phyloP scores from a whole-genome alignment of 1,139 yeast species.

The Blastobotrys serpentis region DNA sequence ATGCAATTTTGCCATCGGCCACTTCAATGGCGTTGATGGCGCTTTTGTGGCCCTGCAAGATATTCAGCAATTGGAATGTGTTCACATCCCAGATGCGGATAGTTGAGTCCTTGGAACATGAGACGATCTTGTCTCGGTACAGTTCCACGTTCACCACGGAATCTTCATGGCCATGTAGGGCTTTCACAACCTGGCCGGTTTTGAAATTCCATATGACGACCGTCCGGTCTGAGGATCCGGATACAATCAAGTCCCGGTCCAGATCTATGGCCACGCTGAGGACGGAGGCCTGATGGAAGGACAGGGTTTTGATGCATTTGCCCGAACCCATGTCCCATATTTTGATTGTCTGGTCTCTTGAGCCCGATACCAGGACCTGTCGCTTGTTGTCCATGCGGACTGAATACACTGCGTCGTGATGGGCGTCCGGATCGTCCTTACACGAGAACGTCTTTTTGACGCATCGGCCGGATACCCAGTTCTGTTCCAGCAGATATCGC shows the following conservation, averaged over 20 bases:
- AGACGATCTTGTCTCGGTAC: slow-evolving; percentile 28
- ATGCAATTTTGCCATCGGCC: slow-evolving; percentile 14
- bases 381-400: slow-evolving; percentile 15
- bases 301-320: slow-evolving; percentile 14
- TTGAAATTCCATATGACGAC: slow-evolving; percentile 16
- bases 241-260: slow-evolving; percentile 16
- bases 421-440: slow-evolving; percentile 10
- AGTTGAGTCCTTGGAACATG: slow-evolving; percentile 94
- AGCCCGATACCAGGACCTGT: slow-evolving; percentile 15
- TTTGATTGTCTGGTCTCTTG: slow-evolving; percentile 17
- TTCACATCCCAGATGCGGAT: slow-evolving; percentile 76
- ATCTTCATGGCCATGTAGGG: slow-evolving; percentile 14
- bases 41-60: slow-evolving; percentile 13
- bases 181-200: slow-evolving; percentile 7
- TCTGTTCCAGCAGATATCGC: slow-evolving; percentile 11
- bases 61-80: slow-evolving; percentile 9
- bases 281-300: slow-evolving; percentile 15
- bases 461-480: slow-evolving; percentile 16
- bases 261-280: slow-evolving; percentile 18
- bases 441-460: slow-evolving; percentile 12
- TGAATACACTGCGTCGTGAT: slow-evolving; percentile 17
- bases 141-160: slow-evolving; percentile 18
- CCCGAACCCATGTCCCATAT: slow-evolving; percentile 16
- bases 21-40: slow-evolving; percentile 18
- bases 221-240: slow-evolving; percentile 18